phyloP scores from a whole-genome alignment of 1,139 yeast genomes.

The Groenewaldozyma sp. region DNA sequence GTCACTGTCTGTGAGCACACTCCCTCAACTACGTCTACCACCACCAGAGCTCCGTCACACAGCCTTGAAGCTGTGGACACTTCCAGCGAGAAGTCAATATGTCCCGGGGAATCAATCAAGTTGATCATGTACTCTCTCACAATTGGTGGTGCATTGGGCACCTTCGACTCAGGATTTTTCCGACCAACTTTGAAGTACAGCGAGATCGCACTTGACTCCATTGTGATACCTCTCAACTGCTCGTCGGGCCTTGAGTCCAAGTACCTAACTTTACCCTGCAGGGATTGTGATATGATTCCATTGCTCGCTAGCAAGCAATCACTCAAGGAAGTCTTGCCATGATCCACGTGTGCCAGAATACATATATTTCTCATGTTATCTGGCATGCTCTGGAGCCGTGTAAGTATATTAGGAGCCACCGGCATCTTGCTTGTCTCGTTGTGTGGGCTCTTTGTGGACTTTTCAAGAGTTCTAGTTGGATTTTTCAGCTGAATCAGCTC shows the following conservation, averaged over 20 bases:
- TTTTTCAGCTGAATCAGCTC: too few species aligned
- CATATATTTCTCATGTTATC: constrained; percentile 77
- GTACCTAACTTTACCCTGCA: constrained; percentile 93
- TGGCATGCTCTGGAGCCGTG: constrained; percentile 60
- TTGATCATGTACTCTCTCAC: constrained; percentile 78
- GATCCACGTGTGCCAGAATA: constrained; percentile 96
- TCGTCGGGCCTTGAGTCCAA: constrained; percentile 94
- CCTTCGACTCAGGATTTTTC: constrained; percentile 20
- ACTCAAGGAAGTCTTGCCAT: constrained; percentile 92
- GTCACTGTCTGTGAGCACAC: constrained; percentile 96
- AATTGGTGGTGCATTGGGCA: constrained; percentile 28
- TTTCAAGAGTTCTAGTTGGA: too few species aligned
- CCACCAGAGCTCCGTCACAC: constrained; percentile 93
- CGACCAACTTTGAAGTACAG: constrained; percentile 48
- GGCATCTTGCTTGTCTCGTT: constrained; percentile 25
- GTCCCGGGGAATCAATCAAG: constrained; percentile 96
- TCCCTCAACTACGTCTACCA: constrained; percentile 96
- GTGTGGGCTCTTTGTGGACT: too few species aligned
- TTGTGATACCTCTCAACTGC: constrained; percentile 91
- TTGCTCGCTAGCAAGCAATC: constrained; percentile 90
- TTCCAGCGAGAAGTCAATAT: constrained; percentile 92
- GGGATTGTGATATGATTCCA: constrained; percentile 87
- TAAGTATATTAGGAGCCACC: constrained; percentile 52
- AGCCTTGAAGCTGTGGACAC: constrained; percentile 92
- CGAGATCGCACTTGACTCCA: constrained; percentile 93